Evolutionary conservation across 208 protist genomes (phyloP).

Genomic region (Trypanosoma cruzi): DNA sequence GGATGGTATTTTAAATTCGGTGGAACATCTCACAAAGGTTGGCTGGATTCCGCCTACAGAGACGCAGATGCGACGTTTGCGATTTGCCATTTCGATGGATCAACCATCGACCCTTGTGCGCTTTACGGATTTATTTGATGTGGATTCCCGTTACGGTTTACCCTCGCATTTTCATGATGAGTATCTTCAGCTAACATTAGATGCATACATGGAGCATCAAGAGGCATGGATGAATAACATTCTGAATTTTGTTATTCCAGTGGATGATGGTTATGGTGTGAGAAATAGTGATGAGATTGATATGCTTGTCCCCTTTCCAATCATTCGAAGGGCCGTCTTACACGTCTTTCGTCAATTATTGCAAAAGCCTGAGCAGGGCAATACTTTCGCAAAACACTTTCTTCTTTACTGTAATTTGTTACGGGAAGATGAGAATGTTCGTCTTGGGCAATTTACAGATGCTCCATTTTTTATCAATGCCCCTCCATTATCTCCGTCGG

Average conservation of each 20-base stretch:
- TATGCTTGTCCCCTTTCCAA: slow-evolving; percentile 62
- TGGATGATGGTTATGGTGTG: neutral
- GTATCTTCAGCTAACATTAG: slow-evolving; percentile 69
- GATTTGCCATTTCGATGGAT: slow-evolving; percentile 84
- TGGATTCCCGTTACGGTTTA: slow-evolving; percentile 50
- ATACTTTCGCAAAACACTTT: slow-evolving; percentile 69
- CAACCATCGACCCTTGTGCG: slow-evolving; percentile 63
- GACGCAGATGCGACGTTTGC: slow-evolving; percentile 62
- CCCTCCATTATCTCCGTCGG: slow-evolving; percentile 12
- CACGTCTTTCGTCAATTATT: slow-evolving; percentile 32
- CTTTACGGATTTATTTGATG: slow-evolving; percentile 48
- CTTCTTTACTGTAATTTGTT: slow-evolving; percentile 69
- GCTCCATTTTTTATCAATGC: slow-evolving; percentile 70
- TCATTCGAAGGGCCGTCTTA: slow-evolving; percentile 47
- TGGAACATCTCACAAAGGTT: slow-evolving; percentile 39
- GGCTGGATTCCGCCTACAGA: slow-evolving; percentile 59
- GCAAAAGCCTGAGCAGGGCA: slow-evolving; percentile 38
- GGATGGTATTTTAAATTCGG: neutral
- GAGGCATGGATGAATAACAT: slow-evolving; percentile 58
- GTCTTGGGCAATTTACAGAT: slow-evolving; percentile 77
- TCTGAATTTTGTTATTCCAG: slow-evolving; percentile 36
- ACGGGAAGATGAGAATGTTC: slow-evolving; percentile 61
- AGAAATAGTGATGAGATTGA: slow-evolving; percentile 28
- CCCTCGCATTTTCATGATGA: slow-evolving; percentile 84
- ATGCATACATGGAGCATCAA: slow-evolving; percentile 74